Conservation (phyloP, 129 eudicot genomes). For the Flaveria bidentis region DNA sequence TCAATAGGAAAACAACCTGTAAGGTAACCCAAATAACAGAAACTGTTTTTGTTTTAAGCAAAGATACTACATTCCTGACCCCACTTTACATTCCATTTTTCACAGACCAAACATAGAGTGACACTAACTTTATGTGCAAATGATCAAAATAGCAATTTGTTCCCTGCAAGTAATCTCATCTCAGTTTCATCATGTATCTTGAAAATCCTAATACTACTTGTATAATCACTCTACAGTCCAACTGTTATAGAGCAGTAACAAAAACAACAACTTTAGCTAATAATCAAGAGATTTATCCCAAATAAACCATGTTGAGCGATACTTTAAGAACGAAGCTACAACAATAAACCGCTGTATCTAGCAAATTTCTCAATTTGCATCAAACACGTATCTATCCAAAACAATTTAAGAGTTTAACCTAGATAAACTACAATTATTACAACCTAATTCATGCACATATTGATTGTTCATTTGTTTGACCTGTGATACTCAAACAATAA, state of each 20-base stretch:
- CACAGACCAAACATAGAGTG: not conserved
- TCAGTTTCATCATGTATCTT: not conserved
- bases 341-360: not conserved
- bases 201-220: not conserved
- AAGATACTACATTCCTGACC: too few relatives aligned
- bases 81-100: not conserved
- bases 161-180: not conserved
- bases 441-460: conserved; percentile 5
- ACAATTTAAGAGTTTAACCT: not conserved
- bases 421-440: not conserved
- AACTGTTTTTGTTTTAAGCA: conserved; percentile 20
- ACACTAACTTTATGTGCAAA: not conserved
- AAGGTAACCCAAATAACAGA: conserved; percentile 8
- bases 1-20: not conserved
- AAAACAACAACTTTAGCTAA: not conserved
- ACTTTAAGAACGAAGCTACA: not conserved
- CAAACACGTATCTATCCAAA: not conserved
- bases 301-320: conserved; percentile 3
- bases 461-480: not conserved
- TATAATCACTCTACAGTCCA: conserved; percentile 13
- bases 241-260: not conserved
- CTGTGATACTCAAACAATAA: not conserved
- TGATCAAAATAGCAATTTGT: not conserved
- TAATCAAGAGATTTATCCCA: conserved; percentile 10
- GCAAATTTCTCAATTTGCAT: conserved; percentile 4